Conservation (phyloP, 2,329 filamentous ascomycete species). For the Coleophoma eucalyptorum region DNA sequence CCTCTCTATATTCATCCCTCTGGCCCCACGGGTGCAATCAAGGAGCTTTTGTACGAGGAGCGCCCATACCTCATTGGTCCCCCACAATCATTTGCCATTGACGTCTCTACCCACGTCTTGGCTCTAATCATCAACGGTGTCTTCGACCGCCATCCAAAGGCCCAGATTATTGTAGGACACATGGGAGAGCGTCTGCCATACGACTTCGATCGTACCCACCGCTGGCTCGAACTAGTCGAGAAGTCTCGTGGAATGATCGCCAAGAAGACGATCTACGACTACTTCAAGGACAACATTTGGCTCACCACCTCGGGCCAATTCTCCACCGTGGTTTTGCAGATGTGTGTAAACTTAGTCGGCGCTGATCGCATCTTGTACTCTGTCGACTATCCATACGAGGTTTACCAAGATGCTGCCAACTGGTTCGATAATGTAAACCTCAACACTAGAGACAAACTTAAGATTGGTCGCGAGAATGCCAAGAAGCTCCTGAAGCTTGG, state of each 20-base stretch:
- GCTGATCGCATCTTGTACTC: conserved; percentile 48
- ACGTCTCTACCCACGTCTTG: conserved; percentile 53
- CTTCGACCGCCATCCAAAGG: conserved; percentile 42
- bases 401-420: conserved; percentile 33
- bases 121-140: conserved; percentile 46
- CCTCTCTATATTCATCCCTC: conserved; percentile 61
- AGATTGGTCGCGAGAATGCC: conserved; percentile 42
- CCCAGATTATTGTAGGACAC: conserved; percentile 44
- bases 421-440: conserved; percentile 38
- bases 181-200: conserved; percentile 46
- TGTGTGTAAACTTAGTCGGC: conserved; percentile 42
- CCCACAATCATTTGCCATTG: conserved; percentile 54
- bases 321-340: conserved; percentile 47
- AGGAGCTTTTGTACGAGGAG: conserved; percentile 55
- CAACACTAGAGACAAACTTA: conserved; percentile 28
- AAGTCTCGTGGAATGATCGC: conserved; percentile 26
- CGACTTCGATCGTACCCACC: conserved; percentile 44
- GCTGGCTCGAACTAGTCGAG: conserved; percentile 38
- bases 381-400: conserved; percentile 50
- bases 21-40: conserved; percentile 50
- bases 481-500: conserved; percentile 35
- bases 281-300: conserved; percentile 52
- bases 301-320: conserved; percentile 55
- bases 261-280: conserved; percentile 43
- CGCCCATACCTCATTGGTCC: conserved; percentile 58